Percentiles rank a stretch among this genome's conserved stretches.
Conservation (phyloP, 768 basidiomycete genomes). For the Agrocybe chaxingu region DNA sequence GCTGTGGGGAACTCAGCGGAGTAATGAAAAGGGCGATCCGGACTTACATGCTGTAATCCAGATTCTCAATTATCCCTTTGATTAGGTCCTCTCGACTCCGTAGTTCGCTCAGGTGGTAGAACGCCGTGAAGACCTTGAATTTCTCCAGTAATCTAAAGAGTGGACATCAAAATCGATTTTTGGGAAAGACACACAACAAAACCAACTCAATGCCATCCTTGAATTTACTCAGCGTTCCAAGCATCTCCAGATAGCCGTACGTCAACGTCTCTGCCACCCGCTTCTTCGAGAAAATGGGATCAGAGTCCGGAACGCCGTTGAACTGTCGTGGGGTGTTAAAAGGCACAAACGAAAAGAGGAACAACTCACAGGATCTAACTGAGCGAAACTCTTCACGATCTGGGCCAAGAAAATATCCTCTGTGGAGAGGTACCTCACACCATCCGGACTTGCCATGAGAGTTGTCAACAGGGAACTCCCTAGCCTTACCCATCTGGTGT, state of each 20-base stretch:
- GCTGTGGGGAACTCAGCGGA: constrained; percentile 37
- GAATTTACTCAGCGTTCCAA: constrained; percentile 86
- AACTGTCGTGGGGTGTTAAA: constrained; percentile 40
- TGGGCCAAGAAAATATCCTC: constrained; percentile 88
- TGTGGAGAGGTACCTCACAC: constrained; percentile 69
- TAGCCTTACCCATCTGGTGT: constrained; percentile 80
- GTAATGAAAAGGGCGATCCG: neutral
- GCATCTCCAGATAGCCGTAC: constrained; percentile 93
- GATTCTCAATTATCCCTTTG: constrained; percentile 83
- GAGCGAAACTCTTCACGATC: constrained; percentile 82
- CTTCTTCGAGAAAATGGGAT: constrained; percentile 82
- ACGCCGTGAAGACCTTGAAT: constrained; percentile 90
- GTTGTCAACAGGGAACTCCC: constrained; percentile 83
- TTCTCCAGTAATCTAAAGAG: constrained; percentile 78
- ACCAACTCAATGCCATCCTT: constrained; percentile 87
- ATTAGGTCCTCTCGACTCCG: constrained; percentile 90
- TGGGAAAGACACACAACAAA: neutral
- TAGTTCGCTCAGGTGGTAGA: constrained; percentile 93
- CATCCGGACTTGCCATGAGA: constrained; percentile 79
- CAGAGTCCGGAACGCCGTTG: constrained; percentile 67
- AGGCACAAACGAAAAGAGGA: neutral
- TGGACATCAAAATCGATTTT: neutral
- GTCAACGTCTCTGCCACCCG: constrained; percentile 81
- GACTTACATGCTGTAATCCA: constrained; percentile 86
- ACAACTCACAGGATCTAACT: constrained; percentile 80